These are phyloP conservation scores for Populus hybrid DNA, from an alignment of 441 rosid genomes.

Conservation along the genomic window DNA sequence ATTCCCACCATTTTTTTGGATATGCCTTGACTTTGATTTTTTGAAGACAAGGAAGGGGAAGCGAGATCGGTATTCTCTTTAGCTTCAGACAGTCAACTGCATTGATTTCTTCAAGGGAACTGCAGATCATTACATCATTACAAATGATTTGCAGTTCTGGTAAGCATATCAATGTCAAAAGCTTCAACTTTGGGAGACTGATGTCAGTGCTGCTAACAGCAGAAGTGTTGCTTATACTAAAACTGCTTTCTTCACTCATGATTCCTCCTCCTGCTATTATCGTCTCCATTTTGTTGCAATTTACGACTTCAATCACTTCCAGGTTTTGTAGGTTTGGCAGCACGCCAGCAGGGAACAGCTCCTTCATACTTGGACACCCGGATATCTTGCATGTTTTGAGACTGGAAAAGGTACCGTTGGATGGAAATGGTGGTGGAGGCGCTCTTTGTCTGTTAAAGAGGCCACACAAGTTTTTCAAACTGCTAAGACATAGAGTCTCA, in stretches of 20 bases:
- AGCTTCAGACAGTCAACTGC: background rate
- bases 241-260: background rate
- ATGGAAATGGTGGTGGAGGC: background rate
- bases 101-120: background rate
- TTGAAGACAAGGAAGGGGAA: background rate
- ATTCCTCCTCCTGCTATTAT: background rate
- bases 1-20: background rate
- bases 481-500: background rate
- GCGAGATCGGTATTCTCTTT: background rate
- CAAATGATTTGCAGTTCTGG: background rate
- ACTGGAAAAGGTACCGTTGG: conserved; percentile 15
- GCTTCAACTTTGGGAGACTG: conserved; percentile 5
- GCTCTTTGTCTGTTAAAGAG: conserved; percentile 8
- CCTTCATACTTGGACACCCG: conserved; percentile 15
- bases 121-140: no score
- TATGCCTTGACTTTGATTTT: background rate
- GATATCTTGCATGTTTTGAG: background rate
- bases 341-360: conserved; percentile 10
- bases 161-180: background rate
- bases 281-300: background rate
- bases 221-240: background rate
- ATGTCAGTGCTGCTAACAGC: background rate
- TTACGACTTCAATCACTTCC: background rate
- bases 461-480: background rate
- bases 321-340: conserved; percentile 1